Base-by-base conservation (phyloP, 306 rosid species). In the Calophaca sinica region DNA sequence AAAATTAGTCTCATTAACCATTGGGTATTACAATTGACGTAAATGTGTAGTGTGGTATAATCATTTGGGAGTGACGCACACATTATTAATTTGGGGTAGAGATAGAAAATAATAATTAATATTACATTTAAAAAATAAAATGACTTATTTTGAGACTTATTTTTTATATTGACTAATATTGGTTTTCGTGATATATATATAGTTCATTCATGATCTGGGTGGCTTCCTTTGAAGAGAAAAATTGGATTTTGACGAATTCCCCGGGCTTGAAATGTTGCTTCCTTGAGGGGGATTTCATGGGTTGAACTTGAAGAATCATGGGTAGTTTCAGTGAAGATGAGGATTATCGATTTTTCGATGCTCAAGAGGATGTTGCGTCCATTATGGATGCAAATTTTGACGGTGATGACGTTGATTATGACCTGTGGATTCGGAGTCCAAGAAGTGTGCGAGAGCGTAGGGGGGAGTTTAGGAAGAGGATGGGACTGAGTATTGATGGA, bases 271-370 rank as follows among this genome's bases (percentile, higher is more conserved):
- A 83, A 72, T 88, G 86, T 76, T 85, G 93, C 75, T 84, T 74
- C 73, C 49, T 71, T 88, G 93, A 89, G 84, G 87, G 70, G 80
- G 77, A 13, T 85, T 87, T 89, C 83, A 92, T 96, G 99, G 96
- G 90, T 86, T 92, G 96, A 90, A 86, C 87, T 78, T 15, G 38
- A 75, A 77, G 73, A 62, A 86, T 70, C 80, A 94, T 96, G 99
- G 98, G 82, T 66, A 85, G 98, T 81, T 72, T 83, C 70, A 85
- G 92, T 15, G 96, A 74, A 61, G 88, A 90, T 12, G 97, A 90
- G 49, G 96, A 92, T 55, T 81, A 54, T 76, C 77, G 74, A 42
- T 96, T 84, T 86, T 96, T 90, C 49, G 99, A 96, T 80, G 96
- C 99, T 49, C 86, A 59, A 61, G 98, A 96, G 83, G 96, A 92